Percentiles rank a stretch among this genome's conserved stretches.
Conservation (phyloP, 495 filamentous ascomycete species). For the Neurospora cerealis region DNA sequence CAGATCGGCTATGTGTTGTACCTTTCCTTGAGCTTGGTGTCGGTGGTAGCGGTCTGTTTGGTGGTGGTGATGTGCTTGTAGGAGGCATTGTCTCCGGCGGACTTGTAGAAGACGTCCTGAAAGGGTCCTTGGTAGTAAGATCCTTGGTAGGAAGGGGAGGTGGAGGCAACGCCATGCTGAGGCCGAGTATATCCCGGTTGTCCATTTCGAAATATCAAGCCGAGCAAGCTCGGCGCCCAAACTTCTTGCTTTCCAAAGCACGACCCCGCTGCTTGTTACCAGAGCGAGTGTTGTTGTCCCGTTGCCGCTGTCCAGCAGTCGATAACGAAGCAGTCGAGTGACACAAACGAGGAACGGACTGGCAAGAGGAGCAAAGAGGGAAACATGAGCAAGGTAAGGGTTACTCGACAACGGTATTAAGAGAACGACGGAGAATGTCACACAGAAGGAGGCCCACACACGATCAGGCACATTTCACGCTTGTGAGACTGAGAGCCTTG, state of each 20-base stretch:
- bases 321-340: neutral
- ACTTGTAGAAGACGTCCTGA: neutral
- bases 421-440: neutral
- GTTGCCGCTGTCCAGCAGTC: slow-evolving; percentile 27
- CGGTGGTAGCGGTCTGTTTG: slow-evolving; percentile 21
- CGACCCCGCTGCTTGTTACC: slow-evolving; percentile 5
- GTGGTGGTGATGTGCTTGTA: slow-evolving; percentile 11
- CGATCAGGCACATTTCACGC: neutral
- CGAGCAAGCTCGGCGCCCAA: slow-evolving; percentile 11
- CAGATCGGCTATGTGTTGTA: neutral
- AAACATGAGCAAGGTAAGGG: neutral
- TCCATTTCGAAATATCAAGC: neutral
- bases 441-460: neutral
- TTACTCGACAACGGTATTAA: slow-evolving; percentile 1
- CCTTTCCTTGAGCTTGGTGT: slow-evolving; percentile 10
- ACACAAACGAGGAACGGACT: neutral
- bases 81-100: neutral
- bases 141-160: slow-evolving; percentile 17
- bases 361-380: neutral
- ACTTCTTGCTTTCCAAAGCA: slow-evolving; percentile 11
- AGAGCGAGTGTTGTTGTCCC: slow-evolving; percentile 10
- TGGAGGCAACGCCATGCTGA: slow-evolving; percentile 15
- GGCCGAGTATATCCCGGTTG: slow-evolving; percentile 4
- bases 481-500: neutral
- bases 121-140: neutral